phyloP scores from a whole-genome alignment of 1,284 basidiomycete genomes.

The Leccinum solheimii region DNA sequence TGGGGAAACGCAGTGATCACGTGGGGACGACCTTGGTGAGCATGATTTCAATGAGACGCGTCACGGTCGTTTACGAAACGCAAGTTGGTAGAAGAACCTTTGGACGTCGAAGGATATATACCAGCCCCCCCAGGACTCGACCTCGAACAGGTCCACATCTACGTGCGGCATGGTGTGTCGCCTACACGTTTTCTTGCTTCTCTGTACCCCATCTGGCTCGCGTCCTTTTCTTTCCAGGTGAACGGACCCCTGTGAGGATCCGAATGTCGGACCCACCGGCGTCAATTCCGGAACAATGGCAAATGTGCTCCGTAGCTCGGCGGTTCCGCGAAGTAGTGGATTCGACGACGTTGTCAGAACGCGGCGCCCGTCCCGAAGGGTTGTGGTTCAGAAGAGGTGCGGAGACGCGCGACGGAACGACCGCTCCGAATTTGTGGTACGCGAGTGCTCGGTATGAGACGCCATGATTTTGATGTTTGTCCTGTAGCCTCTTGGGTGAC shows the following conservation, averaged over 20 bases:
- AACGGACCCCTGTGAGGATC: slow-evolving; percentile 70
- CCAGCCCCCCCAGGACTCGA: slow-evolving; percentile 53
- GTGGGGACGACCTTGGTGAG: slow-evolving; percentile 17
- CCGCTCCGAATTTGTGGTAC: slow-evolving; percentile 62
- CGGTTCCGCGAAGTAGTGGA: slow-evolving; percentile 52
- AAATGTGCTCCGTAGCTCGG: slow-evolving; percentile 61
- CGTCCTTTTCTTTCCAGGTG: slow-evolving; percentile 46
- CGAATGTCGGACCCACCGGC: slow-evolving; percentile 62
- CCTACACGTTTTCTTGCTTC: neutral
- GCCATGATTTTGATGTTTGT: neutral
- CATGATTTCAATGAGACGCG: neutral
- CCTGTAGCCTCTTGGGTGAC: slow-evolving; percentile 69
- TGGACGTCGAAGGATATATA: slow-evolving; percentile 64
- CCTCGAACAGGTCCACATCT: slow-evolving; percentile 73
- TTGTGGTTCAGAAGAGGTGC: slow-evolving; percentile 47
- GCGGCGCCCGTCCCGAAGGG: slow-evolving; percentile 25
- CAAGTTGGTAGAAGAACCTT: slow-evolving; percentile 41
- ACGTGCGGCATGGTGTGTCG: slow-evolving; percentile 68
- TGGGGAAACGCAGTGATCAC: slow-evolving; percentile 6
- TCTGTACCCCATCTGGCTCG: neutral
- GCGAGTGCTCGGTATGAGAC: slow-evolving; percentile 22
- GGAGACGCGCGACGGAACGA: slow-evolving; percentile 57
- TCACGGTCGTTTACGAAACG: neutral
- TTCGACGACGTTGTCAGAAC: slow-evolving; percentile 24
- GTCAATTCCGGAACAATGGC: slow-evolving; percentile 69